phyloP scores from a whole-genome alignment of 1,139 yeast species.

The Kodamaea fungicola region DNA sequence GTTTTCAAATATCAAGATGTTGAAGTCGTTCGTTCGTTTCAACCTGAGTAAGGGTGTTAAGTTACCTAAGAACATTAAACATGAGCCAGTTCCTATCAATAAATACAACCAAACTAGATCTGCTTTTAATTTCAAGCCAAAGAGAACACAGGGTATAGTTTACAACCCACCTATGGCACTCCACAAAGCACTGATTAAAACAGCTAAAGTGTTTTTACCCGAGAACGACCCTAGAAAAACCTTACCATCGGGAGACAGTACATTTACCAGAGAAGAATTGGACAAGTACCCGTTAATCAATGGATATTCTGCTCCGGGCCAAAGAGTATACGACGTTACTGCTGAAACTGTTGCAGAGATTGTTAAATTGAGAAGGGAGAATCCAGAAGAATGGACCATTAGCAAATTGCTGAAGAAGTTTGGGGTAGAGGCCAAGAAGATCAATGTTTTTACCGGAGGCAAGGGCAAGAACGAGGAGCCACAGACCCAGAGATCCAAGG shows the following conservation, averaged over 20 bases:
- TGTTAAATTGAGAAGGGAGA: conserved; percentile 52
- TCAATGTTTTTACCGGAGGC: conserved; percentile 25
- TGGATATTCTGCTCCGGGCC: conserved; percentile 27
- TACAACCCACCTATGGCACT: conserved; percentile 35
- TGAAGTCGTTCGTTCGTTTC: conserved; percentile 4
- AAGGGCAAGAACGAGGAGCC: conserved; percentile 15
- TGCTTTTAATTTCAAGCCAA: conserved; percentile 43
- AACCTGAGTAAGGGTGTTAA: conserved; percentile 11
- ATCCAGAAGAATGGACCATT: conserved; percentile 67
- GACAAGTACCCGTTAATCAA: conserved; percentile 53
- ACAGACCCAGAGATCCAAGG: conserved; percentile 19
- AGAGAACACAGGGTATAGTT: conserved; percentile 36
- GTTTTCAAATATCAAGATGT: conserved; percentile 5
- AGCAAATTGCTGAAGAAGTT: conserved; percentile 64
- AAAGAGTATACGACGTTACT: conserved; percentile 57
- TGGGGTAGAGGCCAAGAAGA: conserved; percentile 27
- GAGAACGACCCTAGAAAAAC: conserved; percentile 54
- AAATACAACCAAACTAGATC: conserved; percentile 38
- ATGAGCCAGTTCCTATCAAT: conserved; percentile 36
- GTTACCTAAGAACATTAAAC: conserved; percentile 19
- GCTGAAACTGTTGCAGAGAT: conserved; percentile 63
- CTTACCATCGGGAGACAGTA: conserved; percentile 17
- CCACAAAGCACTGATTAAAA: conserved; percentile 25
- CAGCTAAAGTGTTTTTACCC: conserved; percentile 77
- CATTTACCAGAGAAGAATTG: conserved; percentile 39